Conservation (phyloP, 1,284 basidiomycete genomes). For the Ustilago vetiveriae region DNA sequence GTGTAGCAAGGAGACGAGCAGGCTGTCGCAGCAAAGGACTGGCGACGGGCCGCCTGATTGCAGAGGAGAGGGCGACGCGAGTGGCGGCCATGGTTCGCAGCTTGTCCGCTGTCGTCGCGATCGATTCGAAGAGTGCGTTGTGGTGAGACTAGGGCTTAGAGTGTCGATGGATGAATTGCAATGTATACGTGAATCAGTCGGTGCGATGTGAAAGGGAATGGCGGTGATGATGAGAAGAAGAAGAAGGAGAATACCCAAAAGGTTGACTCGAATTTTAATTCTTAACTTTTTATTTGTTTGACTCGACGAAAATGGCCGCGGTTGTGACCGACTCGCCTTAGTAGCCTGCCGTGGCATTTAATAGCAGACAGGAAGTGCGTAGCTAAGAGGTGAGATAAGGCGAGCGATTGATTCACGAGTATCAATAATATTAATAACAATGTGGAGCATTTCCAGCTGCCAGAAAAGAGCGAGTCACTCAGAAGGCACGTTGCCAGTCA, state of each 20-base stretch:
- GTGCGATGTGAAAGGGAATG: not conserved
- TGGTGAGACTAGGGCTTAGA: no score
- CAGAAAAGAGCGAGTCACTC: constrained; percentile 1
- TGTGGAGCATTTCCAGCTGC: constrained; percentile 1
- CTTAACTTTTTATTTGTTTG: no score
- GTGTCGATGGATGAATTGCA: no score
- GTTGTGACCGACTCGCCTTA: constrained; percentile 3
- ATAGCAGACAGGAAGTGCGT: no score
- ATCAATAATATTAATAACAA: no score
- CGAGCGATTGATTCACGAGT: no score
- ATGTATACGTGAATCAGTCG: not conserved
- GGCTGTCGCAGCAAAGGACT: constrained; percentile 8
- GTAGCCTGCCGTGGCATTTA: no score
- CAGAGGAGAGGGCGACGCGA: constrained; percentile 18
- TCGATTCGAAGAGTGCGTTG: no score
- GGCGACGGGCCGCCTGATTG: constrained; percentile 21
- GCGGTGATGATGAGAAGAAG: not conserved
- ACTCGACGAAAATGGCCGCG: constrained; percentile 3
- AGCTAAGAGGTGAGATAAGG: constrained; percentile 14
- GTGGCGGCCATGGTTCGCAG: constrained; percentile 28
- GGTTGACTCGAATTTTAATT: no score
- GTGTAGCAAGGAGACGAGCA: constrained; percentile 36
- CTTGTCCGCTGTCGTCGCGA: no score
- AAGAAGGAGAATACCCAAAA: not conserved
- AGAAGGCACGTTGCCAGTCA: not conserved